Conservation (phyloP, 441 rosid genomes). For the Populus tomentosa region DNA sequence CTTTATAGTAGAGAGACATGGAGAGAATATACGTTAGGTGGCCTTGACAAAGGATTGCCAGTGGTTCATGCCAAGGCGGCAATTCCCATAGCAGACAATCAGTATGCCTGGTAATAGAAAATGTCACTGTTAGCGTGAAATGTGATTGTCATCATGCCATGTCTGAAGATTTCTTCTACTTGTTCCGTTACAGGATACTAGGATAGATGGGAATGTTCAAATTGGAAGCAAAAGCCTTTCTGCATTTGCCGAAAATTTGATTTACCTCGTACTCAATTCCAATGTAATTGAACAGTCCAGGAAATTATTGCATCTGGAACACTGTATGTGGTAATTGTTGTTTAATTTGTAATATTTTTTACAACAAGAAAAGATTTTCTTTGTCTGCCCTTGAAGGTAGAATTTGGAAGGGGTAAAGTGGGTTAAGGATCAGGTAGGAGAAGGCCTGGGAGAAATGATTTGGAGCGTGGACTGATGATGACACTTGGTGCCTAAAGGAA, state of each 20-base stretch:
- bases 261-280: no score
- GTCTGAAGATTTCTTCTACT: neutral
- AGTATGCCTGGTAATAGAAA: neutral
- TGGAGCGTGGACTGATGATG: slow-evolving; percentile 49
- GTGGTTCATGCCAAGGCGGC: neutral
- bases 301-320: no score
- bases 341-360: no score
- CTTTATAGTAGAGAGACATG: neutral
- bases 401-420: slow-evolving; percentile 1
- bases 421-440: slow-evolving; percentile 1
- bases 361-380: neutral
- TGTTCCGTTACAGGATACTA: neutral
- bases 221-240: neutral
- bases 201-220: neutral
- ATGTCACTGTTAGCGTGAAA: neutral
- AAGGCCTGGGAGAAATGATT: slow-evolving; percentile 46
- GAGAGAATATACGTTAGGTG: slow-evolving; percentile 8
- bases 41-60: neutral
- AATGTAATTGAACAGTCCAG: no score
- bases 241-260: no score
- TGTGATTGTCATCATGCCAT: neutral
- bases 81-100: neutral
- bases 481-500: slow-evolving; percentile 15
- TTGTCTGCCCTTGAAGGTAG: slow-evolving; percentile 11
- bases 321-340: no score